Percentiles rank a stretch among this genome's conserved stretches.
phyloP scores from a whole-genome alignment of 306 rosid genomes.

The Begonia masoniana region DNA sequence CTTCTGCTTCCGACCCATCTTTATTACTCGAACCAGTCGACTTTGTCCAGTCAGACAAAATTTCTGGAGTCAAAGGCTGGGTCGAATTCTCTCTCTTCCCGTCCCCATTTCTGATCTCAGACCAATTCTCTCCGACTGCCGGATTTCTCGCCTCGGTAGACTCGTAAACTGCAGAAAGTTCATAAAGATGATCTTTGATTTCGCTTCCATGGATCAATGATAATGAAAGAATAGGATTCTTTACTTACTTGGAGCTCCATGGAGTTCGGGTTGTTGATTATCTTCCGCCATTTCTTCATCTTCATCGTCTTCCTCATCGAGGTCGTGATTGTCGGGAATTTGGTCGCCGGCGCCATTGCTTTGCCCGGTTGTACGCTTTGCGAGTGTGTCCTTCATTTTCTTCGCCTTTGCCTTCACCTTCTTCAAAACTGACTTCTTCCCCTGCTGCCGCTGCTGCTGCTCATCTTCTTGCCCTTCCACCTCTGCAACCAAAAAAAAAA shows the following conservation, averaged over 20 bases:
- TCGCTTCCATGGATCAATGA: too few species aligned
- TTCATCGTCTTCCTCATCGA: slow-evolving; percentile 31
- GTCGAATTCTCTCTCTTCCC: neutral
- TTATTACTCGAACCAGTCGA: neutral
- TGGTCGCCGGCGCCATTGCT: slow-evolving; percentile 5
- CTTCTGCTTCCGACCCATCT: neutral
- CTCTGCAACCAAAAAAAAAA: neutral
- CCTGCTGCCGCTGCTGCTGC: slow-evolving; percentile 29
- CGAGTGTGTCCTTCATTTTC: slow-evolving; percentile 47
- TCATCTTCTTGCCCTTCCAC: slow-evolving; percentile 26
- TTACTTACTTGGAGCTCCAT: slow-evolving; percentile 41
- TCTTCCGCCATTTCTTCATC: slow-evolving; percentile 13
- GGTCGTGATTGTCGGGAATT: slow-evolving; percentile 36
- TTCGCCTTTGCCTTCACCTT: slow-evolving; percentile 67
- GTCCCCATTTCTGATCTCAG: too few species aligned
- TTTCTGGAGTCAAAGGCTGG: slow-evolving; percentile 2
- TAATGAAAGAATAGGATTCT: too few species aligned
- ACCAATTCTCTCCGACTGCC: slow-evolving; percentile 5
- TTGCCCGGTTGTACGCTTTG: slow-evolving; percentile 18
- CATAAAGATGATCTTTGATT: neutral
- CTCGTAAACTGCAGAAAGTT: slow-evolving; percentile 24
- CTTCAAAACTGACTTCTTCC: slow-evolving; percentile 48
- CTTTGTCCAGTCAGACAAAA: neutral
- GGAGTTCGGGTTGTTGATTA: slow-evolving; percentile 20
- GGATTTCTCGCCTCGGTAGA: slow-evolving; percentile 18